These are phyloP conservation scores for Claviceps citrina DNA, from an alignment of 2,329 filamentous ascomycete species.

Conservation along the genomic window DNA sequence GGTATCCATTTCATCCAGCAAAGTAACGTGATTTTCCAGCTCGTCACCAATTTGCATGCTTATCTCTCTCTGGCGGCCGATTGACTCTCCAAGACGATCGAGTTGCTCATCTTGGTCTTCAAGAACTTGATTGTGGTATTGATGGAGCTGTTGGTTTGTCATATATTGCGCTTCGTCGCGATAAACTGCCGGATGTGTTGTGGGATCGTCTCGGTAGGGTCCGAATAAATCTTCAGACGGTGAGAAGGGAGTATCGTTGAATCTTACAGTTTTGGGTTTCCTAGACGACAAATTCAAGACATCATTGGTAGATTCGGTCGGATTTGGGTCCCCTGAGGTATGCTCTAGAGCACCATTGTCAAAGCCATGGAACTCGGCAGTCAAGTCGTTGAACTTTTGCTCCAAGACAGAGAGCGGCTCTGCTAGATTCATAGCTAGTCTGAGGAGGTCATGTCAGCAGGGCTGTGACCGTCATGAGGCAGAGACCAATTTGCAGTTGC, in stretches of 20 bases:
- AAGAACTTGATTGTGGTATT: slow-evolving; percentile 66
- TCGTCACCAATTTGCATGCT: slow-evolving; percentile 95
- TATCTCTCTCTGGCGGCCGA: slow-evolving; percentile 77
- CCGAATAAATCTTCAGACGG: slow-evolving; percentile 30
- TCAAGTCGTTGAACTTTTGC: slow-evolving; percentile 61
- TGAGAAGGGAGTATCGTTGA: slow-evolving; percentile 48
- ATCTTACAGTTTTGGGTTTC: slow-evolving; percentile 64
- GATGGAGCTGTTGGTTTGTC: slow-evolving; percentile 73
- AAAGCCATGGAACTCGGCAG: slow-evolving; percentile 63
- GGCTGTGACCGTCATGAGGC: background rate
- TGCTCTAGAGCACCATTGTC: slow-evolving; percentile 32
- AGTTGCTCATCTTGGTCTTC: slow-evolving; percentile 86
- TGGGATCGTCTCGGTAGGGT: slow-evolving; percentile 56
- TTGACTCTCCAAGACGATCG: slow-evolving; percentile 73
- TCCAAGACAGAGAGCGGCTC: slow-evolving; percentile 55
- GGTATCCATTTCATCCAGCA: slow-evolving; percentile 80
- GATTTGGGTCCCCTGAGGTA: slow-evolving; percentile 46
- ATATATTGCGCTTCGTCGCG: slow-evolving; percentile 44
- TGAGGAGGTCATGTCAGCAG: slow-evolving; percentile 10
- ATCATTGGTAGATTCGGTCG: slow-evolving; percentile 44
- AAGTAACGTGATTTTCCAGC: slow-evolving; percentile 72
- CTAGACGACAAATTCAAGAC: slow-evolving; percentile 45
- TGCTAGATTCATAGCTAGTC: slow-evolving; percentile 33
- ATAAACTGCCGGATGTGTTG: slow-evolving; percentile 36
- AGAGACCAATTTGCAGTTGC: background rate